A percentile compares a stretch with the other conserved stretches of the same genome.
These are phyloP conservation scores for Eucalyptus cloeziana DNA, from an alignment of 345 rosid genomes.

Conservation along the genomic window DNA sequence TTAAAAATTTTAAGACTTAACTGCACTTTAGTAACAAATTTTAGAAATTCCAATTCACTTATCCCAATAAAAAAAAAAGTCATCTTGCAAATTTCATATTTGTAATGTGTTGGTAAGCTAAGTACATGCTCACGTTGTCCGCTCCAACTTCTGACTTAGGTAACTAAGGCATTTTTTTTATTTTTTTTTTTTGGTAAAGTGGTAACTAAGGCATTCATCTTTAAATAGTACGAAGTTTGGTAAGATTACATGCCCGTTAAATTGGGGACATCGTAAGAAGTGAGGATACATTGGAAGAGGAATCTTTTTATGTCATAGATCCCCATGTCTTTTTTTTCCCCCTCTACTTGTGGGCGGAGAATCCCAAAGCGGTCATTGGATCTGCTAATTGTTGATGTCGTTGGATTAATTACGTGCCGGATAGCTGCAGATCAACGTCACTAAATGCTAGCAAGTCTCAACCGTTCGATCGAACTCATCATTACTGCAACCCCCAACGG, in stretches of 20 bases:
- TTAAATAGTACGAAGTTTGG: neutral
- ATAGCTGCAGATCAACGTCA: neutral
- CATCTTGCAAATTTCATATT: neutral
- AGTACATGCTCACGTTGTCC: neutral
- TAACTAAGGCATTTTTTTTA: neutral
- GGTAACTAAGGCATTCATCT: neutral
- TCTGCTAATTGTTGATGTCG: neutral
- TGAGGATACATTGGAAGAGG: neutral
- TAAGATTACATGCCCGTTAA: neutral
- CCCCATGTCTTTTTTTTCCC: neutral
- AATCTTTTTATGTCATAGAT: neutral
- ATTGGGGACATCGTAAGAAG: neutral
- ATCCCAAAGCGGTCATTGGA: neutral
- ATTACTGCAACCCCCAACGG: neutral
- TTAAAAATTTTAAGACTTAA: rapidly evolving
- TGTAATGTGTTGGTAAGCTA: neutral
- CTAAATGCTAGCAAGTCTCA: neutral
- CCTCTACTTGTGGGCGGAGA: neutral
- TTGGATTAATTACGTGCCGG: neutral
- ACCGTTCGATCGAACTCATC: neutral
- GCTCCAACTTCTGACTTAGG: neutral
- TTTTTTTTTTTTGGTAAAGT: too few relatives aligned
- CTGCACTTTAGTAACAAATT: rapidly evolving
- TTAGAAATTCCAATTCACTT: too few relatives aligned
- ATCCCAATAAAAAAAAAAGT: neutral